These are phyloP conservation scores for Penicillium decumbens DNA, from an alignment of 2,329 filamentous ascomycete genomes.

Conservation along the genomic window DNA sequence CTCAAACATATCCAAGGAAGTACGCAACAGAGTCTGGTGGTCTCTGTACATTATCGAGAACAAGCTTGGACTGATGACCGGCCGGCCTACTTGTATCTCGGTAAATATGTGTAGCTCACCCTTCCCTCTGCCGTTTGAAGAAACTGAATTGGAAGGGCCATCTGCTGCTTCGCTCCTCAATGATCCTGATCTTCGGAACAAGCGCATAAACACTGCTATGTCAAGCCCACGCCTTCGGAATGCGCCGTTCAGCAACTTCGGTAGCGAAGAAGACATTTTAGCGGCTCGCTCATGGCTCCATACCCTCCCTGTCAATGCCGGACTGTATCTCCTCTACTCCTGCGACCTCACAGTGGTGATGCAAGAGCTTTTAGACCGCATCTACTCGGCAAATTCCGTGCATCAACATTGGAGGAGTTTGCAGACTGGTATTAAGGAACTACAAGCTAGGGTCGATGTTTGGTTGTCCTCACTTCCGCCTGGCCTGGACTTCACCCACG, in stretches of 20 bases:
- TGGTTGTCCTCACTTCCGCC: conserved; percentile 7
- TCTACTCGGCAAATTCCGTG: conserved; percentile 26
- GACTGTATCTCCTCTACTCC: conserved; percentile 29
- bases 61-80: conserved; percentile 37
- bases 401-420: conserved; percentile 2
- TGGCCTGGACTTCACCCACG: conserved; percentile 3
- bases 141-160: conserved; percentile 20
- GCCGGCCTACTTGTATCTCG: conserved; percentile 33
- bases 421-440: not conserved
- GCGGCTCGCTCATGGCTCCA: conserved; percentile 4
- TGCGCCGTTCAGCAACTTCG: not conserved
- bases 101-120: conserved; percentile 9
- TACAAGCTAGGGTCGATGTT: conserved; percentile 3
- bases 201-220: conserved; percentile 5
- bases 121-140: conserved; percentile 15
- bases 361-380: conserved; percentile 28
- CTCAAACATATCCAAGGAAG: conserved; percentile 32
- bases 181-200: conserved; percentile 2
- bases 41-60: conserved; percentile 36
- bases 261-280: not conserved
- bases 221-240: conserved; percentile 2
- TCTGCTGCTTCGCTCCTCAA: conserved; percentile 1
- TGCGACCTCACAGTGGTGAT: conserved; percentile 29
- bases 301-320: conserved; percentile 7
- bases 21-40: conserved; percentile 40